Conservation (phyloP, 2,329 filamentous ascomycete genomes). For the Coniochaeta sp. region DNA sequence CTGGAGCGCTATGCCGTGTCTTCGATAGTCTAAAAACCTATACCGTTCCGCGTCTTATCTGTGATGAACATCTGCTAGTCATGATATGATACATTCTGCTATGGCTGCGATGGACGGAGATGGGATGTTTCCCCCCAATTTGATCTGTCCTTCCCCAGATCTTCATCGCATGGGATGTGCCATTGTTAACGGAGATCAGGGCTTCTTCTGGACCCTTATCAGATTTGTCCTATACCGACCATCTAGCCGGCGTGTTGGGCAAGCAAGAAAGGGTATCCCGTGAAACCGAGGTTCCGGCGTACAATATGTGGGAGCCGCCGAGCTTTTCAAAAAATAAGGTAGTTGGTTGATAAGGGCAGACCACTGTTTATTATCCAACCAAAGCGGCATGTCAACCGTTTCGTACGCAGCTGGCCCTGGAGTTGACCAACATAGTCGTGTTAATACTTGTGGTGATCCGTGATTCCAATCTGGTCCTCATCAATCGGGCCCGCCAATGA, state of each 20-base stretch:
- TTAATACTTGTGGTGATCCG: no score
- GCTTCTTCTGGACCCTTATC: neutral
- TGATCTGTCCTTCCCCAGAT: neutral
- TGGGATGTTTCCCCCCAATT: neutral
- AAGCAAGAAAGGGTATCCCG: neutral
- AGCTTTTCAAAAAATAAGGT: neutral
- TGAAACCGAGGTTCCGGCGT: neutral
- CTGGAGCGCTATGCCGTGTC: neutral
- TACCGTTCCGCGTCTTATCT: neutral
- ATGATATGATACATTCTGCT: neutral
- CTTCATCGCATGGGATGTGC: neutral
- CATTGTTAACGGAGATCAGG: neutral
- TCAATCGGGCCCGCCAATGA: no score
- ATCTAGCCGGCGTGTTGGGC: neutral
- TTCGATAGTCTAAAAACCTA: neutral
- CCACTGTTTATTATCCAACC: neutral
- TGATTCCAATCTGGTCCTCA: no score
- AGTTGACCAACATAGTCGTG: neutral
- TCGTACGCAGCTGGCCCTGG: neutral
- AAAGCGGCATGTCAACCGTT: neutral
- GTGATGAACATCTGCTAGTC: neutral
- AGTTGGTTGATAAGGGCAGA: neutral
- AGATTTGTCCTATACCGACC: neutral
- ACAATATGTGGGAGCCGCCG: neutral
- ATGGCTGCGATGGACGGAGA: neutral